phyloP scores from a whole-genome alignment of 2,329 filamentous ascomycete species.

The Apiospora malaysiana region DNA sequence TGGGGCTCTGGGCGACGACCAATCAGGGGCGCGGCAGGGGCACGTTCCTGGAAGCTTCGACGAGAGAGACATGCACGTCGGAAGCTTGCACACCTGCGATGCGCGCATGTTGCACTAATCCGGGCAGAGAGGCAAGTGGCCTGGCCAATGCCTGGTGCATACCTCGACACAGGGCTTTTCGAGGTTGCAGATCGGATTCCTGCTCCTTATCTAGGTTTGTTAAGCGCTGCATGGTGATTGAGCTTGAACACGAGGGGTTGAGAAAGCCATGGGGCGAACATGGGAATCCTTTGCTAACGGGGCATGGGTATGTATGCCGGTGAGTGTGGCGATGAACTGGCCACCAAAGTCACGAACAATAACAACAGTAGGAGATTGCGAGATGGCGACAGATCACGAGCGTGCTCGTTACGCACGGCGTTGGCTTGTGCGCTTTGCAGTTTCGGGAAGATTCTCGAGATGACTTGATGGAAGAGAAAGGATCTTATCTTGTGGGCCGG shows the following conservation, averaged over 20 bases:
- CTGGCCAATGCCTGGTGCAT: constrained; percentile 1
- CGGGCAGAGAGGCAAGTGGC: background rate
- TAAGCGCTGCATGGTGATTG: background rate
- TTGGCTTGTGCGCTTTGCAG: background rate
- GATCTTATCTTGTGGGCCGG: constrained; percentile 10
- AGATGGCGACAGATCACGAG: constrained; percentile 5
- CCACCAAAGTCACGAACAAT: background rate
- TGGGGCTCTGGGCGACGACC: background rate
- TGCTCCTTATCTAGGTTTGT: background rate
- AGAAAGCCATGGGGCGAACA: background rate
- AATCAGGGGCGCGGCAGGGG: background rate
- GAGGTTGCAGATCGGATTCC: background rate
- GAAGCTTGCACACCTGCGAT: background rate
- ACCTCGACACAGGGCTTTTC: background rate
- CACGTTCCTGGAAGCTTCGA: constrained; percentile 8
- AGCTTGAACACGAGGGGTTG: constrained; percentile 8
- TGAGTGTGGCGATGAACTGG: background rate
- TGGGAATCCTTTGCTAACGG: too few species aligned
- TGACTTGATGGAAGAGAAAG: background rate
- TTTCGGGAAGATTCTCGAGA: constrained; percentile 8
- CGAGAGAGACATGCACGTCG: background rate
- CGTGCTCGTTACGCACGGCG: background rate
- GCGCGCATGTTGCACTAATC: background rate
- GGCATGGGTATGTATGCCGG: background rate
- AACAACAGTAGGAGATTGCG: background rate